Percentiles rank a stretch among this genome's conserved stretches.
Evolutionary conservation across 768 basidiomycete species (phyloP).

Genomic region (Auricularia auricula-judae): DNA sequence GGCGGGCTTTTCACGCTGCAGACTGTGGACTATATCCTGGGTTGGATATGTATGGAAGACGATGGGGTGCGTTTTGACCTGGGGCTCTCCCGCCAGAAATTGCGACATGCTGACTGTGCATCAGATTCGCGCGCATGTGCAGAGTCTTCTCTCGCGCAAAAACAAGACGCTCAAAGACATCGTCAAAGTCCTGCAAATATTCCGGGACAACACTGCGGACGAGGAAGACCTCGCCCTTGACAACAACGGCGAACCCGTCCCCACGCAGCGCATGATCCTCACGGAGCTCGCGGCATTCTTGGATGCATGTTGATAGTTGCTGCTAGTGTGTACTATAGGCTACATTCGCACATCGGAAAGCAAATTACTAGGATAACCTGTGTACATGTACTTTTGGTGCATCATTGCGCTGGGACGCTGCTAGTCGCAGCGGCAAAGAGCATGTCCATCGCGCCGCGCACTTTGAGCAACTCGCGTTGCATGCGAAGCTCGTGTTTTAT

Average conservation of each 20-base stretch:
- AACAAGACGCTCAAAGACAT: conserved; percentile 62
- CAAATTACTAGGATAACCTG: not conserved
- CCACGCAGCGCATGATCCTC: conserved; percentile 58
- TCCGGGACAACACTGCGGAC: conserved; percentile 63
- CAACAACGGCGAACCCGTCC: conserved; percentile 25
- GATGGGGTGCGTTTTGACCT: conserved; percentile 62
- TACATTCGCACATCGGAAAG: not conserved
- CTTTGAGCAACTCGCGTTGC: conserved; percentile 73
- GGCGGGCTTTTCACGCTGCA: conserved; percentile 83
- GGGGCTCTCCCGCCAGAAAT: too few relatives aligned
- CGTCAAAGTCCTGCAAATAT: conserved; percentile 56
- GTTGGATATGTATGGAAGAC: conserved; percentile 96
- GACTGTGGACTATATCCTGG: conserved; percentile 85
- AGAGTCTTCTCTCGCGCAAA: conserved; percentile 65
- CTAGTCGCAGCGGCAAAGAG: conserved; percentile 33
- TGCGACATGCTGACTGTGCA: not conserved
- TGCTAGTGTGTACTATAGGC: conserved; percentile 6
- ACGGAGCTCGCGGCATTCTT: conserved; percentile 57
- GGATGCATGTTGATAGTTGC: conserved; percentile 23
- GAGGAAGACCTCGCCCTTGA: conserved; percentile 21
- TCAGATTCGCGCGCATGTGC: conserved; percentile 69
- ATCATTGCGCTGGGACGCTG: not conserved
- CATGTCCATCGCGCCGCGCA: conserved; percentile 88
- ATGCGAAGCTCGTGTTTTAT: conserved; percentile 79
- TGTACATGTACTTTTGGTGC: not conserved